Percentiles rank a stretch among this genome's conserved stretches.
phyloP scores from a whole-genome alignment of 257 asterid genomes.

The Cinchona pubescens region DNA sequence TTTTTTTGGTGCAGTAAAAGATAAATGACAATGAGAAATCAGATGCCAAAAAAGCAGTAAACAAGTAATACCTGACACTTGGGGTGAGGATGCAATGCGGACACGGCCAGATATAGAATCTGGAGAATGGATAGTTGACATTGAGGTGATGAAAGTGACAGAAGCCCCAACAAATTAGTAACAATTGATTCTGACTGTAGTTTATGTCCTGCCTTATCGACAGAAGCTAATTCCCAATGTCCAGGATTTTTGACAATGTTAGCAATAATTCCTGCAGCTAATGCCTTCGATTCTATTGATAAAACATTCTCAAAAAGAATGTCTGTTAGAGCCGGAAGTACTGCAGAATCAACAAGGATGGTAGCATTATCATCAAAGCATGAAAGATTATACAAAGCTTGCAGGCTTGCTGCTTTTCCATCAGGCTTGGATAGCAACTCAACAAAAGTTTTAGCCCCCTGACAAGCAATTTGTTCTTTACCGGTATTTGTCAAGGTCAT shows the following conservation, averaged over 20 bases:
- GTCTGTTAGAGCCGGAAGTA: constrained; percentile 24
- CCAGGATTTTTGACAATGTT: constrained; percentile 26
- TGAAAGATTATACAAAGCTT: constrained; percentile 29
- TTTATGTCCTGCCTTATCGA: constrained; percentile 17
- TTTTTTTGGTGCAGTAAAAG: neutral
- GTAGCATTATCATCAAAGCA: constrained; percentile 26
- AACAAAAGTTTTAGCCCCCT: constrained; percentile 19
- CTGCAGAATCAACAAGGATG: constrained; percentile 24
- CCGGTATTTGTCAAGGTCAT: constrained; percentile 23
- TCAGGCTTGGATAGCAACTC: constrained; percentile 22
- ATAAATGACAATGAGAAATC: neutral
- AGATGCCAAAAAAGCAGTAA: neutral
- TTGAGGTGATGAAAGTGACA: constrained; percentile 20
- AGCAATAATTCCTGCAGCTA: constrained; percentile 25
- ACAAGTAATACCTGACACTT: constrained; percentile 25
- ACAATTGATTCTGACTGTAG: constrained; percentile 28
- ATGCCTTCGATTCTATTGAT: constrained; percentile 19
- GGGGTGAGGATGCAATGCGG: constrained; percentile 26
- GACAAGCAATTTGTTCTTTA: constrained; percentile 27
- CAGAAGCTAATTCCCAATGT: constrained; percentile 35
- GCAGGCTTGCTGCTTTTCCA: constrained; percentile 26
- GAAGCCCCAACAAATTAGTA: constrained; percentile 11
- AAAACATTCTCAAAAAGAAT: constrained; percentile 23
- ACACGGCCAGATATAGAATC: constrained; percentile 22
- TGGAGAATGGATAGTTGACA: constrained; percentile 20